Percentiles rank a stretch among this genome's conserved stretches.
Evolutionary conservation across 805 yeast genomes (phyloP).

Genomic region (Metschnikowia vanudenii): DNA sequence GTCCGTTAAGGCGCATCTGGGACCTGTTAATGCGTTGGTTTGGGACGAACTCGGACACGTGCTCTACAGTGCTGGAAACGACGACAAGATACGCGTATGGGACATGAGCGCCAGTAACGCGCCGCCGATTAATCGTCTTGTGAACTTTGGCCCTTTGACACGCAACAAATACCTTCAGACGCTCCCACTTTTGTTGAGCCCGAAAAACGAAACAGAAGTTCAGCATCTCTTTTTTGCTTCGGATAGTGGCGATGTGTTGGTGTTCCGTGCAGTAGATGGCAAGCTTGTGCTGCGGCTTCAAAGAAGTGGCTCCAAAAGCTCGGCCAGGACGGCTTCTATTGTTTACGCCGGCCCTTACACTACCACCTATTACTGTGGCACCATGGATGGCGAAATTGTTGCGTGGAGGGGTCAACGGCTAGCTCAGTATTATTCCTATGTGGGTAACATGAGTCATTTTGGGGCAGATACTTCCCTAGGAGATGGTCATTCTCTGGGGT

Average conservation of each 20-base stretch:
- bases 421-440: background rate
- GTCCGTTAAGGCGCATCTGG: slow-evolving; percentile 66
- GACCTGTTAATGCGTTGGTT: slow-evolving; percentile 71
- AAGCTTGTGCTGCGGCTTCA: slow-evolving; percentile 57
- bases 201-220: slow-evolving; percentile 49
- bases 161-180: slow-evolving; percentile 56
- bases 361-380: slow-evolving; percentile 55
- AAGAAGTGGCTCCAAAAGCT: slow-evolving; percentile 39
- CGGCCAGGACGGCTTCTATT: slow-evolving; percentile 51
- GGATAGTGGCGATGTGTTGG: slow-evolving; percentile 68
- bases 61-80: slow-evolving; percentile 69
- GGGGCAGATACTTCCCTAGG: too few relatives aligned
- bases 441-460: background rate
- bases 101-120: slow-evolving; percentile 43
- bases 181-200: slow-evolving; percentile 53
- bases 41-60: slow-evolving; percentile 71
- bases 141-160: slow-evolving; percentile 76
- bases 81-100: slow-evolving; percentile 82
- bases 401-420: slow-evolving; percentile 43
- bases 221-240: slow-evolving; percentile 69
- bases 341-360: slow-evolving; percentile 46
- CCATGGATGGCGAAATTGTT: slow-evolving; percentile 63
- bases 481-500: too few relatives aligned
- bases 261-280: slow-evolving; percentile 61
- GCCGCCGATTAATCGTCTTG: slow-evolving; percentile 55